Percentiles rank a stretch among this genome's conserved stretches.
Conservation (phyloP, 139 green algal species). For the Chlorella ohadii region DNA sequence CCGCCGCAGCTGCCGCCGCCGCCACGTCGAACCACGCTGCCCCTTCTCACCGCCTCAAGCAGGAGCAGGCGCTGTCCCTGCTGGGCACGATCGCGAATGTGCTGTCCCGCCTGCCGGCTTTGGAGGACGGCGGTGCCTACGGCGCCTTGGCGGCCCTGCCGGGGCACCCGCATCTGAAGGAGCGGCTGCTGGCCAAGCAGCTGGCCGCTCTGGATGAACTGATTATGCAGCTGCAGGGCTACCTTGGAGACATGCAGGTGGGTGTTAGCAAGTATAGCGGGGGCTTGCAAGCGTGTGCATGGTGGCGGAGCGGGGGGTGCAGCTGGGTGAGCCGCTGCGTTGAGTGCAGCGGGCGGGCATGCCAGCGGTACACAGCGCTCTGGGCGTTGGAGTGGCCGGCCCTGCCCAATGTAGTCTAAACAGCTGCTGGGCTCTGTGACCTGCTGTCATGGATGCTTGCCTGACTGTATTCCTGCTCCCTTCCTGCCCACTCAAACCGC, state of each 20-base stretch:
- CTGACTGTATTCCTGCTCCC: too few species aligned
- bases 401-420: too few species aligned
- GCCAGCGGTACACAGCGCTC: too few species aligned
- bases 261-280: too few species aligned
- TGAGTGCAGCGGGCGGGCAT: too few species aligned
- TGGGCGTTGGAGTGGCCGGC: too few species aligned
- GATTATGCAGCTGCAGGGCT: slow-evolving; percentile 23
- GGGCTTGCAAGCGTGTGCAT: too few species aligned
- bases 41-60: not conserved
- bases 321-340: not conserved
- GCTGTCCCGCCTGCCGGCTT: slow-evolving; percentile 17
- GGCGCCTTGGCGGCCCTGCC: not conserved
- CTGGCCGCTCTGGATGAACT: slow-evolving; percentile 30
- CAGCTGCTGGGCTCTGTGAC: too few species aligned
- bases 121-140: slow-evolving; percentile 32
- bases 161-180: not conserved
- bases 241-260: slow-evolving; percentile 28
- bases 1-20: not conserved
- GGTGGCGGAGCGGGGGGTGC: not conserved
- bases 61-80: slow-evolving; percentile 35
- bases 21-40: not conserved
- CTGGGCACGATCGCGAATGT: slow-evolving; percentile 35
- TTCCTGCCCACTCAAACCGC: too few species aligned
- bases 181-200: slow-evolving; percentile 44
- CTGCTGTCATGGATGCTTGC: too few species aligned